Base-by-base conservation (phyloP, 2,329 filamentous ascomycete genomes). In the Fusarium luffae region DNA sequence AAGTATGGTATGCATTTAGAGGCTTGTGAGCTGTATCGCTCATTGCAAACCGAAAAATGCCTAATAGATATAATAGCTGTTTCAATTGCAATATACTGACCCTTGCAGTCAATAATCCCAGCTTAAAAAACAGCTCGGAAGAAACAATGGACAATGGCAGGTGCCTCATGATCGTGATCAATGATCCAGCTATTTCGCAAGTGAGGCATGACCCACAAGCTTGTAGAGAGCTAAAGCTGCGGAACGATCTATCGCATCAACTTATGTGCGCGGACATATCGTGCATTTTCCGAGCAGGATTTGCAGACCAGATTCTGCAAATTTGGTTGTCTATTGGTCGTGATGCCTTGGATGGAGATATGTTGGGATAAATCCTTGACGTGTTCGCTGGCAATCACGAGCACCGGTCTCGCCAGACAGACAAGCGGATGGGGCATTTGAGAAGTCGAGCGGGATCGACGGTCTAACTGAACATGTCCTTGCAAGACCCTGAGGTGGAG, bases 381-480 rank as follows among this genome's bases (percentile, higher is more conserved):
- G 72, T 75, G 70, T 76, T 76, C 69, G 74, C 73, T 76, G 74
- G 73, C 74, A 75, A 74, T 76, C 74, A 75, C 70, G 66, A 72
- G 70, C 54, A 66, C 64, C 62, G 52, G 72, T 72, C 66, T 71
- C 46, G 46, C 30, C 68, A 74, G 66, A 74, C 61, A 68, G 55
- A 63, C 63, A 71, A 64, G 61, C 63, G 52, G 55, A 68, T 60
- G 60, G 60, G 54, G 51, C 57, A 49, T 48, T 58, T 69, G 63
- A 62, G 56, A 68, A 61, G 59, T 59, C 27, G 57, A 70, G 61
- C 62, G 57, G 62, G 71, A 74, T 74, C 71, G 69, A 70, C 69
- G 52, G 49, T 40, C 63, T 65, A 60, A 59, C 43, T 54, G 67
- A 73, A 52, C 66, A 54, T 43, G 62, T 47, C 69, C 50, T 66